These are phyloP conservation scores for Penicillium sp. DNA, from an alignment of 2,329 filamentous ascomycete genomes.

Conservation along the genomic window DNA sequence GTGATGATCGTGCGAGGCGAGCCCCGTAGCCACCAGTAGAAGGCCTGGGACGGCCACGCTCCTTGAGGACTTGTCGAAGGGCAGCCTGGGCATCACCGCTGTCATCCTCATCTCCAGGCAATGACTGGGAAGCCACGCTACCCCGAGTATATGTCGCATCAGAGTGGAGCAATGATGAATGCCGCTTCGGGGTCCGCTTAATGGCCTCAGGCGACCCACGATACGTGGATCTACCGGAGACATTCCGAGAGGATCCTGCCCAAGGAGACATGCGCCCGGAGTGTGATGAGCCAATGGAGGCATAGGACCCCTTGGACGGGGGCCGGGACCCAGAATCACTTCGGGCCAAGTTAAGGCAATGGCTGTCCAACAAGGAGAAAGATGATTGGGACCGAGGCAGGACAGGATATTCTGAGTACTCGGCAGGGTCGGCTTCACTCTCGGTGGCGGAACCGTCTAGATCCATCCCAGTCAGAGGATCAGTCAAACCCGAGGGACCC, in stretches of 20 bases:
- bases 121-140: constrained; percentile 26
- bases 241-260: constrained; percentile 35
- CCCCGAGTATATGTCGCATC: constrained; percentile 35
- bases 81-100: constrained; percentile 49
- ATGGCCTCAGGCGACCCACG: constrained; percentile 29
- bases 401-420: constrained; percentile 41
- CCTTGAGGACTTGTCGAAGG: constrained; percentile 46
- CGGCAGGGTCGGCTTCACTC: constrained; percentile 43
- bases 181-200: constrained; percentile 37
- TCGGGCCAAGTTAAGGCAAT: constrained; percentile 30
- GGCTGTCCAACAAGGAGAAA: constrained; percentile 38
- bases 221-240: constrained; percentile 23
- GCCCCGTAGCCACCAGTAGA: constrained; percentile 31
- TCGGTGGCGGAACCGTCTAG: constrained; percentile 46
- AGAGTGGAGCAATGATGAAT: constrained; percentile 31
- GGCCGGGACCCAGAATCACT: constrained; percentile 40
- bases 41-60: constrained; percentile 28
- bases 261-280: constrained; percentile 45
- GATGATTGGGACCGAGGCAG: constrained; percentile 41
- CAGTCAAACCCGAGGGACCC: constrained; percentile 33
- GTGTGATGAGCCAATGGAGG: constrained; percentile 42
- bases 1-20: constrained; percentile 31
- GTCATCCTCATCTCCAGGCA: constrained; percentile 31
- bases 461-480: constrained; percentile 40
- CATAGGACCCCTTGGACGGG: constrained; percentile 46